These are phyloP conservation scores for Pistacia atlantica DNA, from an alignment of 345 rosid species.

Conservation along the genomic window DNA sequence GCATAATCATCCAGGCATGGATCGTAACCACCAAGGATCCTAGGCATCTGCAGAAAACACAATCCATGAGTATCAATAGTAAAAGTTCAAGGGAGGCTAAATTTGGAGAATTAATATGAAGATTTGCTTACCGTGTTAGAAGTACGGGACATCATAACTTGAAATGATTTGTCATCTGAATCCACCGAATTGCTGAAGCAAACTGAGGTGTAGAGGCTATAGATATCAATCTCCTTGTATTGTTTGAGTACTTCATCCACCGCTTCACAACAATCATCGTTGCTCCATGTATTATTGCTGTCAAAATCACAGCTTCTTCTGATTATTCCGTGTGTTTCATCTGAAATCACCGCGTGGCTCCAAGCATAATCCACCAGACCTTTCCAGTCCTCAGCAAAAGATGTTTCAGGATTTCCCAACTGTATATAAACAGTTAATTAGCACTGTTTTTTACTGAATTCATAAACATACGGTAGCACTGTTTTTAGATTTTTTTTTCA, in stretches of 20 bases:
- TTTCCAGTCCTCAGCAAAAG: conserved; percentile 74
- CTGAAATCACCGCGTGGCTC: conserved; percentile 93
- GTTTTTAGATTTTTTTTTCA: not conserved
- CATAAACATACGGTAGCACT: not conserved
- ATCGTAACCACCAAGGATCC: conserved; percentile 82
- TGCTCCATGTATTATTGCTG: conserved; percentile 63
- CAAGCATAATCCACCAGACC: conserved; percentile 89
- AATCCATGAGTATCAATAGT: not conserved
- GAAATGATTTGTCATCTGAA: conserved; percentile 24
- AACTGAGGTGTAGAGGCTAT: conserved; percentile 75
- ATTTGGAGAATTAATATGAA: not conserved
- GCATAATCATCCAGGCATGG: conserved; percentile 86
- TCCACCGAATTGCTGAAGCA: conserved; percentile 49
- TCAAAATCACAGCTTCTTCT: conserved; percentile 55
- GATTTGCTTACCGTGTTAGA: conserved; percentile 50
- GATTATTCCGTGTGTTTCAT: conserved; percentile 70
- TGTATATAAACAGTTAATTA: conserved; percentile 9
- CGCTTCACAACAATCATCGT: conserved; percentile 46
- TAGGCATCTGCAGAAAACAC: conserved; percentile 51
- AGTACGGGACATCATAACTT: conserved; percentile 38
- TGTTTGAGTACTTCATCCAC: conserved; percentile 67
- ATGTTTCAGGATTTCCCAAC: conserved; percentile 95
- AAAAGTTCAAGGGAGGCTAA: no score
- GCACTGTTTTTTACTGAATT: not conserved
- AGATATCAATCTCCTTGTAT: conserved; percentile 73